Percentiles rank a stretch among this genome's conserved stretches.
phyloP scores from a whole-genome alignment of 192 early-diverging fungal genomes.

The Cetraspora pellucida region DNA sequence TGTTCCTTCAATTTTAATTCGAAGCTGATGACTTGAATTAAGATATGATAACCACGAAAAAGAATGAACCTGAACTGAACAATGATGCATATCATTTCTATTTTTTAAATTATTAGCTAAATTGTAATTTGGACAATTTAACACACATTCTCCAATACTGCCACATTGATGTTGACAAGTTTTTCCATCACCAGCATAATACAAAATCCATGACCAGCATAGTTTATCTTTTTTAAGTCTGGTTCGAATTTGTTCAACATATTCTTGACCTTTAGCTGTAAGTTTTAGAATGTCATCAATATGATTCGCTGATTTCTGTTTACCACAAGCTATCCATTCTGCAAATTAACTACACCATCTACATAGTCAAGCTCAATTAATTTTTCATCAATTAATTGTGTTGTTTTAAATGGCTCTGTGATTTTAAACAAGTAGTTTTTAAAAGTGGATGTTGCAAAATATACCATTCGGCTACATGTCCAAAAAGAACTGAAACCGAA shows the following conservation, averaged over 20 bases:
- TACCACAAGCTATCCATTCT: neutral
- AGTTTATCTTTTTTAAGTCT: slow-evolving; percentile 14
- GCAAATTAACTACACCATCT: neutral
- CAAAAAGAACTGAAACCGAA: neutral
- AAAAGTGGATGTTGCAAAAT: neutral
- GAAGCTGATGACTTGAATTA: neutral
- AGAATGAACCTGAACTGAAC: neutral
- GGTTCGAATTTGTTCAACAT: neutral
- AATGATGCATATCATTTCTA: slow-evolving; percentile 11
- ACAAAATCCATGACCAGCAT: slow-evolving; percentile 19
- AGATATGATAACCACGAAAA: slow-evolving; percentile 1
- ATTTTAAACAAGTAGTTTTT: slow-evolving; percentile 1
- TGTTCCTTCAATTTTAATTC: neutral
- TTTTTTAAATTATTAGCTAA: slow-evolving; percentile 2
- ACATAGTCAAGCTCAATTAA: too few relatives aligned
- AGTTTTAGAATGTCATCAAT: slow-evolving; percentile 12
- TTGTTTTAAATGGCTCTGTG: neutral
- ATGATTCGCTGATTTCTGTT: neutral
- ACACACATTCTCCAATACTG: neutral
- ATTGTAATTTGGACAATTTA: neutral
- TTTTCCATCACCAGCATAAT: neutral
- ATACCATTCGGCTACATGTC: slow-evolving; percentile 5
- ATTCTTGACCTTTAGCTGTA: slow-evolving; percentile 11
- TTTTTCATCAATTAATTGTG: neutral
- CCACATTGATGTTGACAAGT: slow-evolving; percentile 1